A percentile compares a stretch with the other conserved stretches of the same genome.
phyloP scores from a whole-genome alignment of 2,329 filamentous ascomycete genomes.

The Diaporthe nobilis region DNA sequence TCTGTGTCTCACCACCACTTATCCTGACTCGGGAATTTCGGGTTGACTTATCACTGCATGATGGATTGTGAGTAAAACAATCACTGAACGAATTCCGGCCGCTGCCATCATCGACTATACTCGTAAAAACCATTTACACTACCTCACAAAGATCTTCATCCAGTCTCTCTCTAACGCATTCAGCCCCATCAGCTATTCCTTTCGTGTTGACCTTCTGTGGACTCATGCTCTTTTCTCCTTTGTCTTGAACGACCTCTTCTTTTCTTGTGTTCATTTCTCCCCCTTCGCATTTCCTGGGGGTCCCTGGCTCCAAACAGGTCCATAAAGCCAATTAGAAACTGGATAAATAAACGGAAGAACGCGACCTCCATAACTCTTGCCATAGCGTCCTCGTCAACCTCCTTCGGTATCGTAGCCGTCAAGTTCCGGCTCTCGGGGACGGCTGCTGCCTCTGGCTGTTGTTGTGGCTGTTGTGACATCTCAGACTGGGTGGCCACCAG shows the following conservation, averaged over 20 bases:
- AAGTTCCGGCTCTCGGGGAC: neutral
- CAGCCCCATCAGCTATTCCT: neutral
- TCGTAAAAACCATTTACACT: neutral
- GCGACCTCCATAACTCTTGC: constrained; percentile 10
- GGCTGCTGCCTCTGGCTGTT: neutral
- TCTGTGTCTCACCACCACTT: no score
- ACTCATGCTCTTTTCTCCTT: neutral
- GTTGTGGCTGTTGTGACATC: neutral
- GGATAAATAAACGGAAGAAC: neutral
- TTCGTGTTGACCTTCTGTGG: neutral
- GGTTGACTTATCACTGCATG: no score
- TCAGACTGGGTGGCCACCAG: neutral
- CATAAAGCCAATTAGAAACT: neutral
- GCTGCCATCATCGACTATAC: neutral
- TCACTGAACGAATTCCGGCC: no score
- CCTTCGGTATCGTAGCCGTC: neutral
- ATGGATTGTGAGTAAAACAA: no score
- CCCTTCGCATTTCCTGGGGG: neutral
- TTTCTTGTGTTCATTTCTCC: neutral
- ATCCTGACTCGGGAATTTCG: no score
- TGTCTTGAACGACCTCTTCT: neutral
- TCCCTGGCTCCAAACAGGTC: neutral
- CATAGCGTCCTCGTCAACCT: neutral
- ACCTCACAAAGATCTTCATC: neutral
- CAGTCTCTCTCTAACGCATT: neutral